These are phyloP conservation scores for Xylaria arbuscula DNA, from an alignment of 2,329 filamentous ascomycete genomes.

Conservation along the genomic window DNA sequence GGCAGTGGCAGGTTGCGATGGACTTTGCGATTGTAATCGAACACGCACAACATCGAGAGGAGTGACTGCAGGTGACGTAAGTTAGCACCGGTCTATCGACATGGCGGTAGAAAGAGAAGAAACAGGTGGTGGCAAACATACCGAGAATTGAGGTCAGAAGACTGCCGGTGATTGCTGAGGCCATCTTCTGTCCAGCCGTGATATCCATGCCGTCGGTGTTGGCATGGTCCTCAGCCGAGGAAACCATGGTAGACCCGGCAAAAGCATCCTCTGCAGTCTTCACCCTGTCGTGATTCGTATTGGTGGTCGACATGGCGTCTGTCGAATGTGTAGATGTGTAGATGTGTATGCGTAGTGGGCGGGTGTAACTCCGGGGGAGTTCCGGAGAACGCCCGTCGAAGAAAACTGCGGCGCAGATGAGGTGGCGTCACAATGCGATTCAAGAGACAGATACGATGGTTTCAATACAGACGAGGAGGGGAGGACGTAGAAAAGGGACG, in stretches of 20 bases:
- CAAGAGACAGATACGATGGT: not conserved
- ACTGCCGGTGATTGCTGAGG: conserved; percentile 91
- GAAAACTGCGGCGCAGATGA: conserved; percentile 19
- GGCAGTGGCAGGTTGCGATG: conserved; percentile 53
- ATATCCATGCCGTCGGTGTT: conserved; percentile 70
- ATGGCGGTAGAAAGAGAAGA: not conserved
- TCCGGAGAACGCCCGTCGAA: conserved; percentile 44
- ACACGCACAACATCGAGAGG: conserved; percentile 97
- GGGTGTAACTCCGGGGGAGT: conserved; percentile 41
- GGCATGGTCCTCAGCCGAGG: conserved; percentile 50
- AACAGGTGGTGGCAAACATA: conserved; percentile 58
- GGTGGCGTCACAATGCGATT: conserved; percentile 12
- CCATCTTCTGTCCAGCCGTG: conserved; percentile 89
- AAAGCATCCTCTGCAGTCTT: conserved; percentile 50
- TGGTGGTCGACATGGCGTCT: conserved; percentile 40
- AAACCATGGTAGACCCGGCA: conserved; percentile 49
- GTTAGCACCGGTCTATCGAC: conserved; percentile 33
- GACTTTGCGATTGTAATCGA: conserved; percentile 84
- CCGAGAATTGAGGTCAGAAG: conserved; percentile 88
- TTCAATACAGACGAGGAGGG: not conserved
- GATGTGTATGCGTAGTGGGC: conserved; percentile 28
- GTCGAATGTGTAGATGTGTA: conserved; percentile 8
- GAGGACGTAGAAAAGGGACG: not conserved
- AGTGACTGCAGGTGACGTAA: conserved; percentile 71
- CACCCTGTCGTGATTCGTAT: conserved; percentile 54